These are phyloP conservation scores for Danielia oregonensis DNA, from an alignment of 805 yeast species.

Conservation along the genomic window DNA sequence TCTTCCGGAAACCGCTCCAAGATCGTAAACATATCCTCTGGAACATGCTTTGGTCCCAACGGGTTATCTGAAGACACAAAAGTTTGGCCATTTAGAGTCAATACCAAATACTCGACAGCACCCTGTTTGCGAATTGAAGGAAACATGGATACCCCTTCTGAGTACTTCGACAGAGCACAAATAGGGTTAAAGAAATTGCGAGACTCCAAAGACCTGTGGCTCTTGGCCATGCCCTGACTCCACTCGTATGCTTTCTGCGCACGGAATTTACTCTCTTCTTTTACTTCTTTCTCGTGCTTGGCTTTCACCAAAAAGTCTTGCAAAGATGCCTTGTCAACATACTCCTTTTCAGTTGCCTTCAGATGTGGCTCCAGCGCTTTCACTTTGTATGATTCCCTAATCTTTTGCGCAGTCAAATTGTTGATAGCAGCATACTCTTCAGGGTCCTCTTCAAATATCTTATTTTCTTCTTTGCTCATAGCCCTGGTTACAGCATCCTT, in stretches of 20 bases:
- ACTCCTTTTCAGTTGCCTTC: background rate
- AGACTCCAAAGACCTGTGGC: slow-evolving; percentile 39
- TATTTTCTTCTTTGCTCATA: slow-evolving; percentile 16
- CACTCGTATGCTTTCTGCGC: slow-evolving; percentile 51
- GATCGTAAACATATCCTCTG: slow-evolving; percentile 41
- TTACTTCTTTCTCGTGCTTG: slow-evolving; percentile 34
- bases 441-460: slow-evolving; percentile 6
- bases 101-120: slow-evolving; percentile 24
- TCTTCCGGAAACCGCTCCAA: slow-evolving; percentile 33
- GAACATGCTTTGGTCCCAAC: slow-evolving; percentile 29
- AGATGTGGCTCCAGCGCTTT: background rate
- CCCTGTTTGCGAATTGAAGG: slow-evolving; percentile 4
- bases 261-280: slow-evolving; percentile 44
- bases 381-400: slow-evolving; percentile 14
- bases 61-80: slow-evolving; percentile 35
- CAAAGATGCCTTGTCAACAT: slow-evolving; percentile 19
- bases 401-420: slow-evolving; percentile 16
- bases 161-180: slow-evolving; percentile 12
- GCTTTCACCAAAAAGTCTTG: slow-evolving; percentile 43
- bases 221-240: slow-evolving; percentile 34
- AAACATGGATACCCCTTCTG: slow-evolving; percentile 13
- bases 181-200: slow-evolving; percentile 47
- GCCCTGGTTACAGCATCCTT: slow-evolving; percentile 23
- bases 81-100: slow-evolving; percentile 33
- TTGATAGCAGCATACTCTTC: slow-evolving; percentile 13